Percentiles rank a stretch among this genome's conserved stretches.
These are phyloP conservation scores for Boletus sp. DNA, from an alignment of 768 basidiomycete species.

Conservation along the genomic window DNA sequence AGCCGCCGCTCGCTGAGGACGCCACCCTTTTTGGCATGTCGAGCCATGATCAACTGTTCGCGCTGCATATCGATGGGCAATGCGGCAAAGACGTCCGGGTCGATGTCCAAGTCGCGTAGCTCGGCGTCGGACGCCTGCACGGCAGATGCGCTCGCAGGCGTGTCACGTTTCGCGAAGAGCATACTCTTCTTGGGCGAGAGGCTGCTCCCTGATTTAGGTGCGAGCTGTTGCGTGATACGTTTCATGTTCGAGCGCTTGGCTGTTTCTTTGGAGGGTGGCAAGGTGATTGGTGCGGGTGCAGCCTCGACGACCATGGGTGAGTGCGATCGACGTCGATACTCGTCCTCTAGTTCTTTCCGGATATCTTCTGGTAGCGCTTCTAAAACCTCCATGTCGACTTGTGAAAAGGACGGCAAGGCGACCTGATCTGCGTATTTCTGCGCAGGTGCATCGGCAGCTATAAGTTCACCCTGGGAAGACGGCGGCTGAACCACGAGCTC, in stretches of 20 bases:
- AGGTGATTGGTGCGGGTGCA: background rate
- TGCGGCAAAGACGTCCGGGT: slow-evolving; percentile 63
- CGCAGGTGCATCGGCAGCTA: background rate
- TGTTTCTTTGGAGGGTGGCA: slow-evolving; percentile 11
- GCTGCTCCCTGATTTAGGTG: slow-evolving; percentile 48
- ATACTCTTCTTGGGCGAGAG: slow-evolving; percentile 38
- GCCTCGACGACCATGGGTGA: slow-evolving; percentile 40
- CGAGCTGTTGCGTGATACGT: slow-evolving; percentile 63
- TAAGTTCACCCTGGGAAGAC: slow-evolving; percentile 31
- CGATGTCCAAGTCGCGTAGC: slow-evolving; percentile 65
- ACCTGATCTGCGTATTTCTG: slow-evolving; percentile 19
- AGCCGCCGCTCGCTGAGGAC: slow-evolving; percentile 41
- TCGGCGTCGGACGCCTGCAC: slow-evolving; percentile 54
- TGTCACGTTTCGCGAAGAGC: slow-evolving; percentile 38
- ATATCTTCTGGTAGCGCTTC: slow-evolving; percentile 70
- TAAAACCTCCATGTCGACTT: slow-evolving; percentile 70
- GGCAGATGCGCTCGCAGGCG: slow-evolving; percentile 25
- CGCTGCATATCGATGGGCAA: slow-evolving; percentile 68
- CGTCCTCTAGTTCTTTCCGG: slow-evolving; percentile 63
- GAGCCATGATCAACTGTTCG: slow-evolving; percentile 66
- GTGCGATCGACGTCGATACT: slow-evolving; percentile 60
- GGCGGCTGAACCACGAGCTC: slow-evolving; percentile 32
- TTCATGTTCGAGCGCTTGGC: slow-evolving; percentile 46
- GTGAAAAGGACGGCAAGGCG: slow-evolving; percentile 70
- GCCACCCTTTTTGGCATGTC: slow-evolving; percentile 45